These are phyloP conservation scores for Spinacia oleracea DNA, from an alignment of 179 eudicot species.

Conservation along the genomic window DNA sequence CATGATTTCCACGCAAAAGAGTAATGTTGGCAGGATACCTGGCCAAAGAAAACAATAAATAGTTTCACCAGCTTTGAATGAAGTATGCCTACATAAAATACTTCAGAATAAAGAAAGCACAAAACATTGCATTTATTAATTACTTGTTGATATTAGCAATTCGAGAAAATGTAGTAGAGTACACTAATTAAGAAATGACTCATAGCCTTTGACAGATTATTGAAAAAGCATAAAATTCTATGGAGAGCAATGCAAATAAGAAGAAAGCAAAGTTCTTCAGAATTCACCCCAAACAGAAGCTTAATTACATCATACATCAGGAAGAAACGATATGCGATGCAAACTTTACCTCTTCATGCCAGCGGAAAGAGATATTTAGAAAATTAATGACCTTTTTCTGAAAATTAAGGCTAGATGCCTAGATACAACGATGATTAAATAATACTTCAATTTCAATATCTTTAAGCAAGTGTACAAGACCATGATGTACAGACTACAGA, in stretches of 20 bases:
- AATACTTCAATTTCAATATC: background rate
- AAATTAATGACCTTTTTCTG: background rate
- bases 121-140: background rate
- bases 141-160: background rate
- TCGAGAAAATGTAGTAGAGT: background rate
- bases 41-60: conserved; percentile 24
- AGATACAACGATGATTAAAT: background rate
- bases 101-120: conserved; percentile 11
- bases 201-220: background rate
- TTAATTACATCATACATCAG: background rate
- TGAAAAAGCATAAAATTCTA: background rate
- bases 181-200: background rate
- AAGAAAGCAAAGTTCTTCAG: background rate
- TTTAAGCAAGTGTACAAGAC: background rate
- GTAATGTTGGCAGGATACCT: conserved; percentile 98
- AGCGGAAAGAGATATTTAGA: background rate
- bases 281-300: background rate
- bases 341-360: background rate
- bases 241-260: background rate
- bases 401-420: background rate
- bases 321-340: background rate
- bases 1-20: conserved; percentile 96
- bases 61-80: conserved; percentile 1
- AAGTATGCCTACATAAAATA: conserved; percentile 37
- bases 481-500: background rate